A percentile compares a stretch with the other conserved stretches of the same genome.
Evolutionary conservation across 129 eudicot genomes (phyloP).

Genomic region (sunflower (Helianthus annuus)): HanXRQr2.0-SUNRISE NC_035445.2:76606245-76606744

Average conservation of each 20-base stretch:
- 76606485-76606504: background rate
- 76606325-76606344: too few relatives aligned
- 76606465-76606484: background rate
- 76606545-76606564: background rate
- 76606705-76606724: conserved; percentile 39
- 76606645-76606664: background rate
- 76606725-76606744: conserved; percentile 49
- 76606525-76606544: too few relatives aligned
- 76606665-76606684: background rate
- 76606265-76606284: background rate
- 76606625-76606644: conserved; percentile 14
- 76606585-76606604: background rate
- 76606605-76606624: conserved; percentile 13
- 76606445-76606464: background rate
- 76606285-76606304: background rate
- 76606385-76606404: too few relatives aligned
- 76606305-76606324: background rate
- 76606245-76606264: background rate
- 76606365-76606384: too few relatives aligned
- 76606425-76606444: too few relatives aligned
- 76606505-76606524: background rate
- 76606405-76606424: too few relatives aligned
- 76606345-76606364: too few relatives aligned
- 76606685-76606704: conserved; percentile 6
- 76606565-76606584: background rate